These are phyloP conservation scores for Claviceps arundinis DNA, from an alignment of 2,329 filamentous ascomycete genomes.

Conservation along the genomic window DNA sequence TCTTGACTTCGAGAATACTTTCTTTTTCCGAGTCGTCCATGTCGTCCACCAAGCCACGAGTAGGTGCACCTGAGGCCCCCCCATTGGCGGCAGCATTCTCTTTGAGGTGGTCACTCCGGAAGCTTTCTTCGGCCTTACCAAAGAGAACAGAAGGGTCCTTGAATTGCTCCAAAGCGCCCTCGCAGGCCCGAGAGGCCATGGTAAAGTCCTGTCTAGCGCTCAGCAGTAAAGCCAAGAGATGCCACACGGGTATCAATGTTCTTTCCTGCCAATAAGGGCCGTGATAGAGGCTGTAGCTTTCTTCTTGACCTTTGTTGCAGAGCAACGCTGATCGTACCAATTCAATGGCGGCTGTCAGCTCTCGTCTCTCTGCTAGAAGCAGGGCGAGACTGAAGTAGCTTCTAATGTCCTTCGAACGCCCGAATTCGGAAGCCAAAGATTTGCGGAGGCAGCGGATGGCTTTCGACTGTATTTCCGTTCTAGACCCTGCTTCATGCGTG, in stretches of 20 bases:
- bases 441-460: slow-evolving; percentile 65
- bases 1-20: slow-evolving; percentile 82
- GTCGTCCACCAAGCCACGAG: slow-evolving; percentile 52
- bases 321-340: slow-evolving; percentile 66
- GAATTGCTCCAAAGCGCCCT: slow-evolving; percentile 85
- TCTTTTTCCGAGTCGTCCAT: slow-evolving; percentile 80
- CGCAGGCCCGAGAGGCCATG: slow-evolving; percentile 69
- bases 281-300: slow-evolving; percentile 29
- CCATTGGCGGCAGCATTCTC: slow-evolving; percentile 30
- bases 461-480: slow-evolving; percentile 61
- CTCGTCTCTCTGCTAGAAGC: slow-evolving; percentile 78
- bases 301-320: slow-evolving; percentile 36
- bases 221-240: slow-evolving; percentile 73
- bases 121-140: slow-evolving; percentile 42
- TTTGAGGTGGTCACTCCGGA: slow-evolving; percentile 55
- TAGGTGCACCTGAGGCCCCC: slow-evolving; percentile 9
- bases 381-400: slow-evolving; percentile 69
- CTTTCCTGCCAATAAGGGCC: slow-evolving; percentile 49
- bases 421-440: slow-evolving; percentile 54
- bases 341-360: slow-evolving; percentile 68
- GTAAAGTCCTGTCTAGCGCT: slow-evolving; percentile 77
- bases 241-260: slow-evolving; percentile 70
- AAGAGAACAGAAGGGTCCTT: slow-evolving; percentile 58
- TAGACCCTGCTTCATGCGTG: slow-evolving; percentile 60
- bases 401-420: slow-evolving; percentile 55